A percentile compares a stretch with the other conserved stretches of the same genome.
phyloP scores from a whole-genome alignment of 768 basidiomycete species.

The Tricholoma flavovirens region DNA sequence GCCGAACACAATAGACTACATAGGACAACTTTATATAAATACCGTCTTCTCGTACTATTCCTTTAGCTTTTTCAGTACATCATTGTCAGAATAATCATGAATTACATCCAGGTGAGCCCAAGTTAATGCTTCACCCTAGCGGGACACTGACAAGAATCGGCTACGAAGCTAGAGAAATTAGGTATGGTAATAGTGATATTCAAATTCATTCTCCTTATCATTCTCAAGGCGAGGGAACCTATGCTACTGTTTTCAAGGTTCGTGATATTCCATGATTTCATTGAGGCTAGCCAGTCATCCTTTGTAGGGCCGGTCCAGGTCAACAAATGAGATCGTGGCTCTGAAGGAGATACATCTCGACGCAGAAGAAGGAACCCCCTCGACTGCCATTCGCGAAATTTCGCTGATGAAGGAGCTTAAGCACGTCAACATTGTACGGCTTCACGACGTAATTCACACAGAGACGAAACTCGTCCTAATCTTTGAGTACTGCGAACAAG shows the following conservation, averaged over 20 bases:
- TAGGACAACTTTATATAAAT: neutral
- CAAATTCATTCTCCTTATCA: constrained; percentile 30
- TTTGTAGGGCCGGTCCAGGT: constrained; percentile 81
- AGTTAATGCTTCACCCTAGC: neutral
- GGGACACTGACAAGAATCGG: neutral
- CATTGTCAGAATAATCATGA: constrained; percentile 24
- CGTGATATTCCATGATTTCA: constrained; percentile 6
- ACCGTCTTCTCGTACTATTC: neutral
- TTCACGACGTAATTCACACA: constrained; percentile 98
- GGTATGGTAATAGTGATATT: constrained; percentile 33
- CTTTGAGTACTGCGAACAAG: constrained; percentile 98
- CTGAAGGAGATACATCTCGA: constrained; percentile 99
- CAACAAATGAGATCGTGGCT: constrained; percentile 98
- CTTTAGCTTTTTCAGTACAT: neutral
- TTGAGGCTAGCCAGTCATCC: neutral
- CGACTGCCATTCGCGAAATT: constrained; percentile 98
- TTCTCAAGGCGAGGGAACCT: constrained; percentile 84
- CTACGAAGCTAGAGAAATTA: constrained; percentile 65
- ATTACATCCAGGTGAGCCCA: constrained; percentile 47
- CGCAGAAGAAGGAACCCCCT: constrained; percentile 98
- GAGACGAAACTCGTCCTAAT: constrained; percentile 97
- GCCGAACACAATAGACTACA: neutral
- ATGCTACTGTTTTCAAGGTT: constrained; percentile 97
- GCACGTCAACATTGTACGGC: constrained; percentile 96
- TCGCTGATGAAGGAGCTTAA: constrained; percentile 99